Base-by-base conservation (phyloP, 2,329 filamentous ascomycete species). In the Colletotrichum eremochloae region DNA sequence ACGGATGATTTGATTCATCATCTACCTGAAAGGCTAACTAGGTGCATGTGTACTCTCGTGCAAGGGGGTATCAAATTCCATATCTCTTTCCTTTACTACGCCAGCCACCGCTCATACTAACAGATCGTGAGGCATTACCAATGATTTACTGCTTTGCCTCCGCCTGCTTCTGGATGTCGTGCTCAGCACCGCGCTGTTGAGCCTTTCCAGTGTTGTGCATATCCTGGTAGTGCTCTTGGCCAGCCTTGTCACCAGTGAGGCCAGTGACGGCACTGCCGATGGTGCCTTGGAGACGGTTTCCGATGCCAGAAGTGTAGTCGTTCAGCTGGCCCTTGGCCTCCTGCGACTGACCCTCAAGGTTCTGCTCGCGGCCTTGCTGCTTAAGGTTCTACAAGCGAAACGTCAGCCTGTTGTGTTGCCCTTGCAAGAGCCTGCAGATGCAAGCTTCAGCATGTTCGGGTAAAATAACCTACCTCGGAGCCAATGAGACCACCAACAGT, bases 161-260 rank as follows among this genome's bases (percentile, higher is more conserved):
- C 0, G 85, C 88, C 86, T 93, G 86, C 89, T 94, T 95, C 82
- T 92, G 84, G 68, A 97, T 87, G 79, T 97, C 94, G 48, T 88
- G 84, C 88, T 97, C 95, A 1, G 92, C 95, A 62, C 94, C 93
- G 29, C 94, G 89, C 87, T 97, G 93, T 79, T 90, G 87, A 29
- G 93, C 93, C 91, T 96, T 97, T 75, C 95, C 95, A 75, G 89
- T 84, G 77, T 96, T 94, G 79, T 96, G 94, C 82, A 92, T 85
- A 76, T 86, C 81, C 80, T 93, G 86, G 79, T 90, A 93, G 80
- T 90, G 89, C 60, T 85, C 81, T 85, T 95, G 87, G 72, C 90
- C 89, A 38, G 85, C 81, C 60, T 86, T 84, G 80, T 97, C 91
- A 24, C 95, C 95, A 2, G 90, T 93, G 18, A 97, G 67, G 36